Evolutionary conservation across 805 yeast genomes (phyloP).

Genomic region (Candida insectorum): DNA sequence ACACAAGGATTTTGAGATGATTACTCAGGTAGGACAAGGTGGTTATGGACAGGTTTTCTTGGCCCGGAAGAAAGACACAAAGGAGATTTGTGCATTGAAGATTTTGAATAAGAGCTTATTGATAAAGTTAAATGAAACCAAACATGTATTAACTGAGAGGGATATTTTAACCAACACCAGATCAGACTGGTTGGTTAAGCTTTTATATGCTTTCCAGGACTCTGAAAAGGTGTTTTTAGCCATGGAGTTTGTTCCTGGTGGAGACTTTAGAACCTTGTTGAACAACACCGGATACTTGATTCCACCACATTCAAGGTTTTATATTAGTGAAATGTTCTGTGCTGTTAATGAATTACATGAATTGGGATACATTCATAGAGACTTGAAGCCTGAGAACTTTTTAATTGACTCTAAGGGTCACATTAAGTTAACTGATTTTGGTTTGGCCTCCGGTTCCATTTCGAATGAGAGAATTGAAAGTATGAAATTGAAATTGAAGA

Average conservation of each 20-base stretch:
- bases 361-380: conserved; percentile 95
- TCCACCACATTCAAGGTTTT: conserved; percentile 94
- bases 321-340: conserved; percentile 93
- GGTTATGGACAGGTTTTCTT: conserved; percentile 99
- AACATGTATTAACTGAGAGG: conserved; percentile 93
- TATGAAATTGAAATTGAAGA: conserved; percentile 67
- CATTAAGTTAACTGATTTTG: conserved; percentile 92
- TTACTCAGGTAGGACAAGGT: conserved; percentile 99
- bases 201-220: conserved; percentile 94
- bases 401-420: conserved; percentile 88
- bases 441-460: conserved; percentile 94
- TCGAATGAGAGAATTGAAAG: conserved; percentile 91
- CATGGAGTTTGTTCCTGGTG: conserved; percentile 99
- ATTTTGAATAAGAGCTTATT: conserved; percentile 83
- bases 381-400: conserved; percentile 92
- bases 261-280: conserved; percentile 91
- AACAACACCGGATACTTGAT: conserved; percentile 90
- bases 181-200: conserved; percentile 92
- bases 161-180: conserved; percentile 95
- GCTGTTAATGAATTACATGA: conserved; percentile 92
- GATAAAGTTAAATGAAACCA: conserved; percentile 88
- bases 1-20: conserved; percentile 92
- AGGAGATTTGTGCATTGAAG: conserved; percentile 93
- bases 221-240: conserved; percentile 85
- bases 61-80: conserved; percentile 90